Base-by-base conservation (phyloP, 371 early-diverging fungal species). In the Apophysomyces ossiformis region DNA sequence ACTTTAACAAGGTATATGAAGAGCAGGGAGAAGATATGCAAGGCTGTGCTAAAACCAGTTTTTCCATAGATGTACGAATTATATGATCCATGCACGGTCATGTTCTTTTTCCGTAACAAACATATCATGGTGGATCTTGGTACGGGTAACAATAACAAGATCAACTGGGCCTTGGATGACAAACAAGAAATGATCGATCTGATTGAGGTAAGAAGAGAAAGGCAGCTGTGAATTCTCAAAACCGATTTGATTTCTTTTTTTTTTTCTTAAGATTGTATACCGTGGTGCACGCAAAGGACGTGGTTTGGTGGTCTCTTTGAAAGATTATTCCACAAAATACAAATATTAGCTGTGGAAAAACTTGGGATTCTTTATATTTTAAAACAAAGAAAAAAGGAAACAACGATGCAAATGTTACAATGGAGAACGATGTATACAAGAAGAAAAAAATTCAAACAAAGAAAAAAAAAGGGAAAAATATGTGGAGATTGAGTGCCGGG, bases 61-160 rank as follows among this genome's bases (percentile, higher is more conserved):
- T 66, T 45, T 39, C 41, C 45, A 38, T 77, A 87, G 80, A 96
- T 97, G 96, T 96, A 97, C 77, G 96, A 97, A 79, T 77, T 96
- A 56, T 99, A 97, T 77, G 99, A 99, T 75, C 94, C 93, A 5
- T 99, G 98, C 75, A 97, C 99, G 7, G 85, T 86, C 36, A 94
- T 94, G 94, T 94, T 95, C 76, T 95, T 95, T 68, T 96, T 91
- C 80, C 85, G 98, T 32, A 98, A 98, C 85, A 96, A 96, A 72
- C 99, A 97, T 68, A 98, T 98, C 66, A 95, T 96, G 97, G 88
- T 99, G 16, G 99, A 99, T 88, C 76, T 97, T 67, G 99, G 99
- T 13, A 99, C 99, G 0, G 99, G 99, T 67, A 96, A 99, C 76
- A 99, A 99, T 84, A 99, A 99, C 84, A 99, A 99, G 82, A 93